A percentile compares a stretch with the other conserved stretches of the same genome.
Evolutionary conservation across 371 early-diverging fungal genomes (phyloP).

Genomic region (Smittium culicis): DNA sequence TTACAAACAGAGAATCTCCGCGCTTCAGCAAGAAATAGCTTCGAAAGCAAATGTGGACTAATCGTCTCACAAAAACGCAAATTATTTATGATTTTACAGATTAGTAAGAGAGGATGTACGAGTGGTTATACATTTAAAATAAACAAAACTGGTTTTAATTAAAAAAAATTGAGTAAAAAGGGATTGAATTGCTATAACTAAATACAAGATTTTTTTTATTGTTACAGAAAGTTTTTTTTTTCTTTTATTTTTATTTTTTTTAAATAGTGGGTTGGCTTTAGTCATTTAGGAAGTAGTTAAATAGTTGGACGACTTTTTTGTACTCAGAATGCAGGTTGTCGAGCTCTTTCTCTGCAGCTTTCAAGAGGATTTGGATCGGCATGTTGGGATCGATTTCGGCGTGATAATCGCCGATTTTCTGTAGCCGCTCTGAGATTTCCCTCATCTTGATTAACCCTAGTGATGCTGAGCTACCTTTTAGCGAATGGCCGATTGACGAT

Average conservation of each 20-base stretch:
- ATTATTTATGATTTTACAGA: background rate
- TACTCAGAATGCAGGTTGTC: conserved; percentile 52
- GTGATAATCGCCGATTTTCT: conserved; percentile 65
- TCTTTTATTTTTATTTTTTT: no score
- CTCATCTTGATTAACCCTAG: conserved; percentile 71
- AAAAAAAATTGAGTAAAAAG: no score
- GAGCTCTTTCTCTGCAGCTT: conserved; percentile 42
- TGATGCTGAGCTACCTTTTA: conserved; percentile 83
- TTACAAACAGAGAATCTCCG: background rate
- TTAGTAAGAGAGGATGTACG: background rate
- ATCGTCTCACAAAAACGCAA: no score
- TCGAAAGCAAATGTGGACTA: no score
- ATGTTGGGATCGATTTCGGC: conserved; percentile 40
- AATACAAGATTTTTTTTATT: no score
- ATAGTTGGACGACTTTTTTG: conserved; percentile 55
- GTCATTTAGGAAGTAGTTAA: no score
- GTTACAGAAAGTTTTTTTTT: no score
- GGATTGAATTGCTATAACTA: no score
- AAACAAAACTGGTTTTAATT: background rate
- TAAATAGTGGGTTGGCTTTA: no score
- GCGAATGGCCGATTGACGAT: conserved; percentile 72
- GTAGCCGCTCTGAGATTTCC: conserved; percentile 70
- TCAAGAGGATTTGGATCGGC: conserved; percentile 45
- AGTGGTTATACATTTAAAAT: background rate
- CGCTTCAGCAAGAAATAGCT: background rate